Conservation (phyloP, 225 moss, liverwort and hornwort species). For the Bryoerythrophyllum caledonicum region DNA sequence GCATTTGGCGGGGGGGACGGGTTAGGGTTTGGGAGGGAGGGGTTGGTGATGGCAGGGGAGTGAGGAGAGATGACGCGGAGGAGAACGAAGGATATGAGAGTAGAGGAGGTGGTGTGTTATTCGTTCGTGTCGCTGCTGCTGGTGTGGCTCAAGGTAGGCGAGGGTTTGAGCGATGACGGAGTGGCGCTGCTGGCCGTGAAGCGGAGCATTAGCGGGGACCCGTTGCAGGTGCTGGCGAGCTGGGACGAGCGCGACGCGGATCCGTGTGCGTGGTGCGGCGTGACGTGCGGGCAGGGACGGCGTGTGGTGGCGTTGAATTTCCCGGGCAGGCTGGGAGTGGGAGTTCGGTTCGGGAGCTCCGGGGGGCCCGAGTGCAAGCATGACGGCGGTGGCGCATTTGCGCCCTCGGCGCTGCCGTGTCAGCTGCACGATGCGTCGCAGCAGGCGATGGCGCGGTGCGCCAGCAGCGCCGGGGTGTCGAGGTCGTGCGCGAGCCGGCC, state of each 20-base stretch:
- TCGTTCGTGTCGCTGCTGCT: constrained; percentile 38
- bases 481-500: constrained; percentile 14
- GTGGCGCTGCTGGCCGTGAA: constrained; percentile 72
- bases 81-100: constrained; percentile 42
- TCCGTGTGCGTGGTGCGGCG: constrained; percentile 87
- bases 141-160: constrained; percentile 37
- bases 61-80: constrained; percentile 59
- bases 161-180: constrained; percentile 67
- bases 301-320: constrained; percentile 69
- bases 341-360: constrained; percentile 12
- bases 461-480: background rate
- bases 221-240: constrained; percentile 50
- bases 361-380: constrained; percentile 24
- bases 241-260: constrained; percentile 74
- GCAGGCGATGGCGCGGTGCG: constrained; percentile 39
- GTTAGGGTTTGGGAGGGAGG: background rate
- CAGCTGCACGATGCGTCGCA: constrained; percentile 29
- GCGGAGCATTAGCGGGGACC: constrained; percentile 50
- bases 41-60: background rate
- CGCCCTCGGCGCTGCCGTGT: constrained; percentile 15
- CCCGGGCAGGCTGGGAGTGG: constrained; percentile 32
- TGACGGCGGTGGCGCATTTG: constrained; percentile 9
- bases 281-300: constrained; percentile 61
- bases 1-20: too few relatives aligned
- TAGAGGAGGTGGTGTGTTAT: constrained; percentile 20